Evolutionary conservation across 2,329 filamentous ascomycete species (phyloP).

Genomic region (Colletotrichum viniferum): DNA sequence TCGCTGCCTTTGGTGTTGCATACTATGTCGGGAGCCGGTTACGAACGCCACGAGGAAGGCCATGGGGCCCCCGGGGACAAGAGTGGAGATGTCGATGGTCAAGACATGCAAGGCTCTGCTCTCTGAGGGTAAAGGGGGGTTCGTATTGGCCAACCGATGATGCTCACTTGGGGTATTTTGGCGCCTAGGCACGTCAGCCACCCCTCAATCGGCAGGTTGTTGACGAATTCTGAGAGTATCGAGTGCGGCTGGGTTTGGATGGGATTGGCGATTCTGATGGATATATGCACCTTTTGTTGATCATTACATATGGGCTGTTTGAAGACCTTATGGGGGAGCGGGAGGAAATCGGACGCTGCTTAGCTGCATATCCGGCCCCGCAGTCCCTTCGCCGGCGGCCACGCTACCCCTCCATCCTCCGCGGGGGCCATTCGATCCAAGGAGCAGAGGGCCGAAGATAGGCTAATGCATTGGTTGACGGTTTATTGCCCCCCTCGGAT

Average conservation of each 20-base stretch:
- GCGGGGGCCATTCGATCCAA: neutral
- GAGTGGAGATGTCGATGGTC: neutral
- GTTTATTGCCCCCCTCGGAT: slow-evolving; percentile 3
- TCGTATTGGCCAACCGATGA: neutral
- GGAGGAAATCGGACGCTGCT: neutral
- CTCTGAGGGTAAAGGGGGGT: neutral
- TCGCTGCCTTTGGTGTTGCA: neutral
- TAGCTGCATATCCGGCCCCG: slow-evolving; percentile 6
- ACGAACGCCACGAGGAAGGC: neutral
- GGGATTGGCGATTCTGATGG: neutral
- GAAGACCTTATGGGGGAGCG: neutral
- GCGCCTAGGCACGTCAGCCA: neutral
- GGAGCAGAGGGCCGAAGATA: neutral
- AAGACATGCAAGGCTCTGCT: neutral
- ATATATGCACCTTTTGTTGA: neutral
- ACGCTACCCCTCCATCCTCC: neutral
- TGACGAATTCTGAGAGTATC: neutral
- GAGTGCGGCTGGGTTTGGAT: neutral
- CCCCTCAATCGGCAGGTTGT: neutral
- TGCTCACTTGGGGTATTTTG: neutral
- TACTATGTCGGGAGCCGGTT: neutral
- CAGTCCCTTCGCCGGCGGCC: neutral
- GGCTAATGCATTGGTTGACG: slow-evolving; percentile 8
- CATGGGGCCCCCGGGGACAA: neutral
- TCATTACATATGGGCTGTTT: neutral